A percentile compares a stretch with the other conserved stretches of the same genome.
Evolutionary conservation across 2,329 filamentous ascomycete species (phyloP).

Genomic region (Microthyrium microscopicum): DNA sequence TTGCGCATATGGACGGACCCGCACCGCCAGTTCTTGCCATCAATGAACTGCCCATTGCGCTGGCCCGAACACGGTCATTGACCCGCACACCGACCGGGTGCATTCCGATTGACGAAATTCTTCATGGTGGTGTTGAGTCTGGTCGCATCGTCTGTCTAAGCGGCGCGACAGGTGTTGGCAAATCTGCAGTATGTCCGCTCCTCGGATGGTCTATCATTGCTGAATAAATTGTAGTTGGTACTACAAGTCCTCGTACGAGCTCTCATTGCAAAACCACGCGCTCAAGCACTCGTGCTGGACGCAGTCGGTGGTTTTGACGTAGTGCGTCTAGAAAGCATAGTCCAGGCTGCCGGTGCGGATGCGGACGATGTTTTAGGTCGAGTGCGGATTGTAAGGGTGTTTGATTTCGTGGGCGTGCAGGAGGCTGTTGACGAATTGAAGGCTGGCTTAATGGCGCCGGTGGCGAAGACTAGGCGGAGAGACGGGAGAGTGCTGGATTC

Average conservation of each 20-base stretch:
- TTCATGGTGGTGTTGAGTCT: conserved; percentile 22
- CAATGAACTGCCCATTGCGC: too few species aligned
- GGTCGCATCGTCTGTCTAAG: conserved; percentile 20
- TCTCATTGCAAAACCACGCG: conserved; percentile 16
- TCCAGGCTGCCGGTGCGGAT: conserved; percentile 12
- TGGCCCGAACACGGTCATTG: too few species aligned
- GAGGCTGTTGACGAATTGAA: conserved; percentile 30
- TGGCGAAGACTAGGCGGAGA: neutral
- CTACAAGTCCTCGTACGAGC: conserved; percentile 22
- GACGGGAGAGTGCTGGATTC: conserved; percentile 19
- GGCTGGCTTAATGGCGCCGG: conserved; percentile 17
- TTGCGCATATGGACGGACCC: too few species aligned
- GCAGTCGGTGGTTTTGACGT: conserved; percentile 30
- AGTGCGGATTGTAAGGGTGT: conserved; percentile 32
- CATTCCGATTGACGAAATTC: conserved; percentile 20
- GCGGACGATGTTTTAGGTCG: conserved; percentile 24
- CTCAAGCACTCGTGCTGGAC: conserved; percentile 28
- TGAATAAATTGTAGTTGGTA: conserved; percentile 14
- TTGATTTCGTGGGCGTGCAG: conserved; percentile 30
- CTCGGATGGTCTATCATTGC: neutral
- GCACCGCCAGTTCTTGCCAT: too few species aligned
- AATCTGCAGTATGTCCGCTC: conserved; percentile 14
- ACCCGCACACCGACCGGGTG: too few species aligned
- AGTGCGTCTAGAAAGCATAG: conserved; percentile 19
- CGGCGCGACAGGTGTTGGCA: conserved; percentile 15